Evolutionary conservation across 257 asterid genomes (phyloP), one percentile per base, ranked within the genome.

Genomic region (Ophiorrhiza pumila): DNA sequence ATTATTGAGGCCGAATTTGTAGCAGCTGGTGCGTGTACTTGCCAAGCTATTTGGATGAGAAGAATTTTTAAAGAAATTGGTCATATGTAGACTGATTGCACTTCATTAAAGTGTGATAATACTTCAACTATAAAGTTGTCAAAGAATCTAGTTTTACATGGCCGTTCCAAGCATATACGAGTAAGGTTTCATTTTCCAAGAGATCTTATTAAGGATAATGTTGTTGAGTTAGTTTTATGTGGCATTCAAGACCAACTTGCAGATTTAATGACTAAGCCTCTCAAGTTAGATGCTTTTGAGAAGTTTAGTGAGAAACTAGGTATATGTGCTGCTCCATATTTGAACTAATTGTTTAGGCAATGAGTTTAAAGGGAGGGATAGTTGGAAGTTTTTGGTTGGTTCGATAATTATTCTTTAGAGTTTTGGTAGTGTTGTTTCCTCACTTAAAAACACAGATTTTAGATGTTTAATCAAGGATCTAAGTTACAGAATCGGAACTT

Each of bases 21-120:
- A 13, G 39, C 32, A 10, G 60, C 43, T n/a, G 35, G 1, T 15
- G 0, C 31, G 12, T 55, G 42, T 69, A n/a, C 47, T 53, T 18
- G 65, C 20, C 66, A 60, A 31, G 66, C 66, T 60, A 60, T 60
- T 25, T 60, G 39, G 66, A 10, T 60, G 27, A 60, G 18, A 17
- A 60, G 39, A 29, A 60, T 31, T n/a, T 25, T 60, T 4, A 31
- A 60, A 5, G 66, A 60, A 60, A 10, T n/a, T 12, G 66, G 66
- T 5, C 66, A 60, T 60, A 25, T 5, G 4, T 5, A 60, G 5
- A 27, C 22, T 7, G 39, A 31, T 4, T 25, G 65, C 9, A 29
- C 65, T 7, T 4, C 61, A 8, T 12, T 25, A 8, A 4, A 4
- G 65, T 60, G 65, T 60, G 65, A 60, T 17, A 60, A 31, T 25